Conservation (phyloP, 306 rosid species). For the Glycyrrhiza uralensis region DNA sequence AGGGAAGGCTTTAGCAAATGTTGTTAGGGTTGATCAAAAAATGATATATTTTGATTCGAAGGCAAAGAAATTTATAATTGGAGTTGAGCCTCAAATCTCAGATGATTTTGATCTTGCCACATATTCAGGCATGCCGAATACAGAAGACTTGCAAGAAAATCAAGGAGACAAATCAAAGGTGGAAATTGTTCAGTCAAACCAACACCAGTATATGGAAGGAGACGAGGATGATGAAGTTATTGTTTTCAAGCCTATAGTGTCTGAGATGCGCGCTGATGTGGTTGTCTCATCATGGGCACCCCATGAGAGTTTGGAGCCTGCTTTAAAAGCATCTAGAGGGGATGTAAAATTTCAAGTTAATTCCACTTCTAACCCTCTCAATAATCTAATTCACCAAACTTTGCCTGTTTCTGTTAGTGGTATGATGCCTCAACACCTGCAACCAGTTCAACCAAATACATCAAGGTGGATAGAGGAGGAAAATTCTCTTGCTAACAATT, state of each 20-base stretch:
- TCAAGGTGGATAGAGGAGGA: conserved; percentile 60
- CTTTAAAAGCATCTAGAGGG: conserved; percentile 41
- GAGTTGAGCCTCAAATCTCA: conserved; percentile 44
- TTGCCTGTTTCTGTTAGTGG: conserved; percentile 41
- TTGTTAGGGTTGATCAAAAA: conserved; percentile 60
- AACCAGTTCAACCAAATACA: conserved; percentile 41
- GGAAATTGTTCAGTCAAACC: conserved; percentile 39
- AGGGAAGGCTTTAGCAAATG: conserved; percentile 71
- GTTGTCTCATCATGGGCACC: conserved; percentile 41
- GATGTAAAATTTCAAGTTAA: conserved; percentile 41
- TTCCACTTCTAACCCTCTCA: conserved; percentile 33
- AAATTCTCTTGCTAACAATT: conserved; percentile 47
- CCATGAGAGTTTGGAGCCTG: conserved; percentile 41
- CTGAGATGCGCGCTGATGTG: conserved; percentile 60
- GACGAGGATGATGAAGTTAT: conserved; percentile 95
- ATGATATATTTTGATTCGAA: conserved; percentile 59
- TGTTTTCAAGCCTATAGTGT: conserved; percentile 76
- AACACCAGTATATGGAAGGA: conserved; percentile 47
- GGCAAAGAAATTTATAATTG: conserved; percentile 58
- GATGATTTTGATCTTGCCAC: conserved; percentile 40
- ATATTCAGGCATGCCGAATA: conserved; percentile 27
- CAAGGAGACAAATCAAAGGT: conserved; percentile 32
- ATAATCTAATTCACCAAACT: conserved; percentile 35
- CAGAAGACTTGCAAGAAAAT: conserved; percentile 40
- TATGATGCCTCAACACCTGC: conserved; percentile 44